Conservation (phyloP, 208 protist genomes). For the Trypanosoma grayi region DNA sequence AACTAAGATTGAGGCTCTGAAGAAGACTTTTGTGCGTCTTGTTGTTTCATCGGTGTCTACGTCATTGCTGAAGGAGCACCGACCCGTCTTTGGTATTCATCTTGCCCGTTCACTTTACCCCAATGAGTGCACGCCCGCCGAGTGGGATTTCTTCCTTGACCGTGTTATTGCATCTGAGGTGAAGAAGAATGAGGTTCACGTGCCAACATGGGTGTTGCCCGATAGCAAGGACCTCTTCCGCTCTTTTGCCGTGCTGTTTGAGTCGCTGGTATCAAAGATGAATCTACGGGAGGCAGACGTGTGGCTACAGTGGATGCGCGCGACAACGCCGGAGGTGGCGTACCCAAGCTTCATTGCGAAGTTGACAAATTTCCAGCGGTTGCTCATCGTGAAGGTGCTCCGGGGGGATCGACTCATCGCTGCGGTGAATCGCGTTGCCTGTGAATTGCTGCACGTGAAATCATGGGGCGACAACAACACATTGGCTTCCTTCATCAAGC, state of each 20-base stretch:
- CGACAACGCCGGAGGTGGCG: conserved; percentile 79
- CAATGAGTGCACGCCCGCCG: conserved; percentile 50
- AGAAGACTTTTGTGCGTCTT: conserved; percentile 73
- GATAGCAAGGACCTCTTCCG: conserved; percentile 81
- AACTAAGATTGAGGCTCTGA: conserved; percentile 82
- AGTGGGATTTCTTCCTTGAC: conserved; percentile 95
- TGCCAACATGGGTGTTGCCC: conserved; percentile 86
- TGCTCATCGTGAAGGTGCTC: conserved; percentile 94
- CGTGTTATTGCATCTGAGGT: conserved; percentile 42
- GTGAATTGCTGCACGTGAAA: conserved; percentile 73
- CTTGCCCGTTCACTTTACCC: conserved; percentile 82
- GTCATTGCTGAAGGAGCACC: conserved; percentile 95
- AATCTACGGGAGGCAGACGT: conserved; percentile 83
- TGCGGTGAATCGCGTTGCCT: conserved; percentile 87
- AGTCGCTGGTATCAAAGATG: conserved; percentile 66
- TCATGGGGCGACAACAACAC: conserved; percentile 70
- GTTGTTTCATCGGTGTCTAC: conserved; percentile 82
- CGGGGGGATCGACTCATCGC: conserved; percentile 95
- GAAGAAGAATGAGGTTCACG: conserved; percentile 61
- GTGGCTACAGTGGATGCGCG: conserved; percentile 92
- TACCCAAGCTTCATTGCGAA: conserved; percentile 89
- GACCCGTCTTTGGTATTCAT: conserved; percentile 95
- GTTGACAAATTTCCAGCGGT: conserved; percentile 92
- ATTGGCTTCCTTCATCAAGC: conserved; percentile 44
- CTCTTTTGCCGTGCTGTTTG: conserved; percentile 76